These are phyloP conservation scores for Penstemon davidsonii DNA, from an alignment of 257 asterid genomes.

Conservation along the genomic window DNA sequence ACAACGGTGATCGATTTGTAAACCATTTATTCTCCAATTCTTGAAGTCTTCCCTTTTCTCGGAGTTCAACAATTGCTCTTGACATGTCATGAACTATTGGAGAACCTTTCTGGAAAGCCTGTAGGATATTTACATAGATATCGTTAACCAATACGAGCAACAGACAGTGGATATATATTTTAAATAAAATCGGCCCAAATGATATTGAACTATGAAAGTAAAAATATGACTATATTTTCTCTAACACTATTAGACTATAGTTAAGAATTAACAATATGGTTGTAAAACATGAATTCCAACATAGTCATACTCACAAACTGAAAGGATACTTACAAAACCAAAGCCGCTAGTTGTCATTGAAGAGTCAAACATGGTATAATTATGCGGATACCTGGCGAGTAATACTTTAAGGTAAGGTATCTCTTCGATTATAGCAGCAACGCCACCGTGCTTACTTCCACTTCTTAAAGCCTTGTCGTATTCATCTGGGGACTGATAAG, in stretches of 20 bases:
- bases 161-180: constrained; percentile 14
- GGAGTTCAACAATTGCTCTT: constrained; percentile 27
- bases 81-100: constrained; percentile 35
- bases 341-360: constrained; percentile 33
- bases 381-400: constrained; percentile 22
- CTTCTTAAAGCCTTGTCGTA: constrained; percentile 33
- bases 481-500: neutral
- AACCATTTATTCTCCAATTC: constrained; percentile 36
- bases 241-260: no score
- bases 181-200: neutral
- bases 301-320: no score
- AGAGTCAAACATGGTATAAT: constrained; percentile 22
- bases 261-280: no score
- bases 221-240: no score
- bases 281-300: no score
- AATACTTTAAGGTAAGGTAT: constrained; percentile 36
- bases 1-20: neutral
- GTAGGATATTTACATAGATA: neutral
- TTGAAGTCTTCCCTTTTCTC: constrained; percentile 33
- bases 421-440: constrained; percentile 37
- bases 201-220: no score
- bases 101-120: constrained; percentile 41
- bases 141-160: neutral
- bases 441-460: constrained; percentile 39
- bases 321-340: constrained; percentile 44